A percentile compares a stretch with the other conserved stretches of the same genome.
Conservation (phyloP, 495 filamentous ascomycete species). For the Lophium mytilinum region DNA sequence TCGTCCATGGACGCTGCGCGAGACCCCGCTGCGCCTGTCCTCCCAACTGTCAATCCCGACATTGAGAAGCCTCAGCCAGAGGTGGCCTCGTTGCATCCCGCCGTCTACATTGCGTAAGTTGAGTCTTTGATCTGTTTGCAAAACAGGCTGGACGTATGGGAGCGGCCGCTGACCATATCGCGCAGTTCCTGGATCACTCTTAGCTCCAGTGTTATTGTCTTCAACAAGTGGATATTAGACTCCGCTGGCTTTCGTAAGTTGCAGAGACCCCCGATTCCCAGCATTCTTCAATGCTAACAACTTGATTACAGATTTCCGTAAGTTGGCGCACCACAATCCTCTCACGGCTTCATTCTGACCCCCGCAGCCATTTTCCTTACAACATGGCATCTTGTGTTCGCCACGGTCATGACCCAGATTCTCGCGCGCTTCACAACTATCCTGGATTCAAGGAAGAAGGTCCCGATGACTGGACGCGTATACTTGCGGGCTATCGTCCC, state of each 20-base stretch:
- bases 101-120: slow-evolving; percentile 81
- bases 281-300: slow-evolving; percentile 2
- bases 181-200: slow-evolving; percentile 79
- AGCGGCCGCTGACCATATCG: slow-evolving; percentile 22
- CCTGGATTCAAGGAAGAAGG: slow-evolving; percentile 80
- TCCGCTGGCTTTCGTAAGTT: slow-evolving; percentile 75
- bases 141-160: neutral
- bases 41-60: slow-evolving; percentile 72
- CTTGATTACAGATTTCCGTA: slow-evolving; percentile 32
- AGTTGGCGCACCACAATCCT: slow-evolving; percentile 1
- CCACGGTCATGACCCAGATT: slow-evolving; percentile 83
- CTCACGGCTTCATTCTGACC: slow-evolving; percentile 5
- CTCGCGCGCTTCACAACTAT: slow-evolving; percentile 76
- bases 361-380: slow-evolving; percentile 62
- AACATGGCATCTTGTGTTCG: slow-evolving; percentile 86
- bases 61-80: slow-evolving; percentile 52
- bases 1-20: slow-evolving; percentile 64
- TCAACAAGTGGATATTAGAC: slow-evolving; percentile 97
- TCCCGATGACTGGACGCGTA: slow-evolving; percentile 88
- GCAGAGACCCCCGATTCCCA: neutral
- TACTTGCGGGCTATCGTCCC: slow-evolving; percentile 88
- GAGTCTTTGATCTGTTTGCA: neutral
- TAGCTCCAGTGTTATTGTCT: slow-evolving; percentile 89
- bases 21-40: slow-evolving; percentile 48
- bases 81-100: slow-evolving; percentile 64